Evolutionary conservation across 2,329 filamentous ascomycete species (phyloP).

Genomic region (Neonectria hederae): DNA sequence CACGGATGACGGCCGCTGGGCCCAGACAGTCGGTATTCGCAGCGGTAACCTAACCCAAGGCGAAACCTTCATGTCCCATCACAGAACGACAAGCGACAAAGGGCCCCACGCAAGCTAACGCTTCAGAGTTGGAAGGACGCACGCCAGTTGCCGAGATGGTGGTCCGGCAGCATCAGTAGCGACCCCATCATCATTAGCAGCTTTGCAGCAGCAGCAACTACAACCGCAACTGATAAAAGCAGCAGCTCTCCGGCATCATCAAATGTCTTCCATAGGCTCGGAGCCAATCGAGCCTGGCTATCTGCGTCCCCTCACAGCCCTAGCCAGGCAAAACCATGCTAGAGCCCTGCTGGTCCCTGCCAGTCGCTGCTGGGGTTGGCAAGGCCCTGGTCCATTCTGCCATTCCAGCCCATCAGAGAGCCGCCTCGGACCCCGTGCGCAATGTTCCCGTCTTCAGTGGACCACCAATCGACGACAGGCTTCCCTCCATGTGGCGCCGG

Average conservation of each 20-base stretch:
- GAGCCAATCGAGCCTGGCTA: neutral
- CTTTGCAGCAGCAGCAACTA: neutral
- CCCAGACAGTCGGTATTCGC: constrained; percentile 30
- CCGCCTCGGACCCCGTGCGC: constrained; percentile 44
- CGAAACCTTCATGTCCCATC: constrained; percentile 11
- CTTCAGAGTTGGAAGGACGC: neutral
- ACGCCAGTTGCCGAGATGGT: neutral
- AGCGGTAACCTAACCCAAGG: constrained; percentile 25
- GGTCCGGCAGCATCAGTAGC: neutral
- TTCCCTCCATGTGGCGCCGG: constrained; percentile 41
- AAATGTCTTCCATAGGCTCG: neutral
- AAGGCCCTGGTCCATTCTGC: constrained; percentile 9
- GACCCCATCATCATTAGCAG: neutral
- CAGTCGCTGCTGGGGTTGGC: neutral
- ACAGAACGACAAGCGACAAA: neutral
- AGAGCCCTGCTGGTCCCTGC: neutral
- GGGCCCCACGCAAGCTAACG: constrained; percentile 1
- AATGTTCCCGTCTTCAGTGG: constrained; percentile 44
- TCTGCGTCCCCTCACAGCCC: neutral
- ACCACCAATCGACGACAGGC: constrained; percentile 43
- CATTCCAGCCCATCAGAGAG: constrained; percentile 45
- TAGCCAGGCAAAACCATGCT: neutral
- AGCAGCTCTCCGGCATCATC: neutral
- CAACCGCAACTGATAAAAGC: neutral
- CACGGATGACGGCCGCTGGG: constrained; percentile 4